Conservation (phyloP, 2,329 filamentous ascomycete genomes). For the Sarocladium kiliense region DNA sequence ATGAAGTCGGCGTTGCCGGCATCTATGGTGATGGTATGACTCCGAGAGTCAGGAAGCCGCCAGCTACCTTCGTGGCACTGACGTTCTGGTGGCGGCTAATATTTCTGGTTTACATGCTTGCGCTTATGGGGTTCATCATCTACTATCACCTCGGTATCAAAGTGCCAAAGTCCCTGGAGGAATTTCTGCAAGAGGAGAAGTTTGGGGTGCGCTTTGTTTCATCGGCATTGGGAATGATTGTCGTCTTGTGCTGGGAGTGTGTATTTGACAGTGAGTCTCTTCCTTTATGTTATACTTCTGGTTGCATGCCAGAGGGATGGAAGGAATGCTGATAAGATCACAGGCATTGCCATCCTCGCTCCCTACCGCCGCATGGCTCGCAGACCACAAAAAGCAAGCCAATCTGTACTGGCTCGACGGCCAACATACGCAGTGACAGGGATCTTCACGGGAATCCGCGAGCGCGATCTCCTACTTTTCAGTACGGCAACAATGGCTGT, state of each 20-base stretch:
- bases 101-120: conserved; percentile 26
- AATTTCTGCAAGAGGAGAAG: conserved; percentile 31
- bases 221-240: conserved; percentile 33
- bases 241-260: conserved; percentile 35
- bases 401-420: conserved; percentile 35
- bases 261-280: conserved; percentile 27
- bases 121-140: conserved; percentile 29
- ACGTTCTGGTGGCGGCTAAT: conserved; percentile 27
- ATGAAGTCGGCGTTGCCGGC: conserved; percentile 5
- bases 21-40: conserved; percentile 14
- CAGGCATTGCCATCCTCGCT: conserved; percentile 39
- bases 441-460: conserved; percentile 20
- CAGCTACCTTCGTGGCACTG: conserved; percentile 28
- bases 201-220: conserved; percentile 39
- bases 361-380: conserved; percentile 37
- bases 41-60: conserved; percentile 11
- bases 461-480: conserved; percentile 32
- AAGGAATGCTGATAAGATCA: too few relatives aligned
- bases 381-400: conserved; percentile 26
- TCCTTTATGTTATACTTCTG: conserved; percentile 5
- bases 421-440: conserved; percentile 41
- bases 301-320: conserved; percentile 11
- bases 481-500: conserved; percentile 36
- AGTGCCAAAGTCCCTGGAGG: conserved; percentile 24
- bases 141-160: conserved; percentile 26